Conservation (phyloP, 148 eudicot species). For the Diospyros kaki region DNA sequence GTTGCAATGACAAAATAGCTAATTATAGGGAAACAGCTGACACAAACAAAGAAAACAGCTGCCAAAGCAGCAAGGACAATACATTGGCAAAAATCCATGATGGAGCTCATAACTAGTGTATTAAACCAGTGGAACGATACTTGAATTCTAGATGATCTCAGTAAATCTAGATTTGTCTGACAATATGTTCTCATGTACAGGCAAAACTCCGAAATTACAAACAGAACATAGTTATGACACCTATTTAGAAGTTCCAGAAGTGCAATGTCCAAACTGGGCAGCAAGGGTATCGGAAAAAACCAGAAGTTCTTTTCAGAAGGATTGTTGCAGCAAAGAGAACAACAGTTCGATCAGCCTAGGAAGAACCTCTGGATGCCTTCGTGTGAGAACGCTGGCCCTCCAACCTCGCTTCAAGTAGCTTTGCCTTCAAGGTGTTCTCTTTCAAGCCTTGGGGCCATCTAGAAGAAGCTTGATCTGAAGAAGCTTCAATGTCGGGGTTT, state of each 20-base stretch:
- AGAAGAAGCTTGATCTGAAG: conserved; percentile 34
- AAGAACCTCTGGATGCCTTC: conserved; percentile 33
- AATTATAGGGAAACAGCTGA: too few relatives aligned
- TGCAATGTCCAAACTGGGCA: not conserved
- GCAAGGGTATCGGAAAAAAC: conserved; percentile 5
- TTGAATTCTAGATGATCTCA: not conserved
- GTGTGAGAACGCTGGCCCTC: conserved; percentile 48
- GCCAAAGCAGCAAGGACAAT: too few relatives aligned
- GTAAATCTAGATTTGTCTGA: not conserved
- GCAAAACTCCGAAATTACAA: not conserved
- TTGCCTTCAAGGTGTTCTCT: conserved; percentile 69
- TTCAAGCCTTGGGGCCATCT: conserved; percentile 28
- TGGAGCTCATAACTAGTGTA: not conserved
- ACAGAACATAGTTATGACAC: not conserved
- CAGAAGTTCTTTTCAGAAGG: not conserved
- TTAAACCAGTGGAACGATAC: not conserved
- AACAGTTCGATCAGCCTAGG: conserved; percentile 1
- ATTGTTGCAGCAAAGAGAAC: not conserved
- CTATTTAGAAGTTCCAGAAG: not conserved
- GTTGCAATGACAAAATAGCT: not conserved
- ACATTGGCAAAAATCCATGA: not conserved
- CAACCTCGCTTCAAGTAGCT: conserved; percentile 81
- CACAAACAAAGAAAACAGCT: too few relatives aligned
- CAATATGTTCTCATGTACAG: conserved; percentile 6
- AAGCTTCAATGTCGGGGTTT: conserved; percentile 32